Base-by-base conservation (phyloP, 176 grass and related monocot genomes). In the Juncus inflexus region DNA sequence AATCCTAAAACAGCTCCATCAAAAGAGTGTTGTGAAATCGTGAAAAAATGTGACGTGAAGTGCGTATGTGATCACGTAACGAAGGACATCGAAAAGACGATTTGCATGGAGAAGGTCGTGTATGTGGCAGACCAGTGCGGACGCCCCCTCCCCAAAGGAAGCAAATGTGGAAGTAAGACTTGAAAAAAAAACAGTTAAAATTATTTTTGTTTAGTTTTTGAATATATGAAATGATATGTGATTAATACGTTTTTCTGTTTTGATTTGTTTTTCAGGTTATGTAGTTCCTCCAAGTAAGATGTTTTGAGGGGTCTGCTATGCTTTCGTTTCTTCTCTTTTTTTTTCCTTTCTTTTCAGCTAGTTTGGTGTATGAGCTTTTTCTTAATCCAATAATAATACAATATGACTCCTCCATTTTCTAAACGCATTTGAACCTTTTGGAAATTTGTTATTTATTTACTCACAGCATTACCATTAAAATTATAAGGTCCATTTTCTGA, bases 41-140 rank as follows among this genome's bases (percentile, higher is more conserved):
- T 86, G 0, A 4, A 64, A 4, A 73, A 52, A 16, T 61, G 4
- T 7, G 6, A 86, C 2, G 2, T 73, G 0, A 60, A 66, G 4
- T 74, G 83, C 65, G 0, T 86, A 4, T 86, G 83, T 61, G 39
- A 65, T 9, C 79, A 67, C 43, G 37, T 81, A 38, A 80, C 47
- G 8, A 45, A 60, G 7, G 45, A 38, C 0, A 6, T 53, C 0
- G 67, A 81, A 66, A 68, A 68, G 55, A 0, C 76, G 0, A 62
- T 86, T 36, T 72, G 38, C 61, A 81, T 86, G 78, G 61, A 77
- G 0, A 86, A 86, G 14, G 66, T 86, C 14, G 62, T 74, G 2
- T 81, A 73, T 0, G 67, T 81, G 1, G 62, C 62, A 0, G 9
- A 40, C 6, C 11, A 11, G 7, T 58, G 55, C 4, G 55, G 55